Percentiles rank a stretch among this genome's conserved stretches.
Evolutionary conservation across 1,284 basidiomycete genomes (phyloP).

Genomic region (Sanghuangporus baumii): DNA sequence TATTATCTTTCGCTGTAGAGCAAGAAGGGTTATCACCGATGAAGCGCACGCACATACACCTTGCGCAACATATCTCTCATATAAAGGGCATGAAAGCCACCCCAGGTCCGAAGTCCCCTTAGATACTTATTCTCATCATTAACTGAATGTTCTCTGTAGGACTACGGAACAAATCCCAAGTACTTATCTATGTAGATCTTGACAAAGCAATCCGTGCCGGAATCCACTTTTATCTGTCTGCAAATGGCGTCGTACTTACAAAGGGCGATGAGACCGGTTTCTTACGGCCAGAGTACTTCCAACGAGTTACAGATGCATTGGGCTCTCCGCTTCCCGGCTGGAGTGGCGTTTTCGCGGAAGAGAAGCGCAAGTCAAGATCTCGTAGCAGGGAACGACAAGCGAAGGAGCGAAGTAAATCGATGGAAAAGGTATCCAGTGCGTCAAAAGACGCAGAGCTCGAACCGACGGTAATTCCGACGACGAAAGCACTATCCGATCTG

Average conservation of each 20-base stretch:
- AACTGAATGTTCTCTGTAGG: conserved; percentile 37
- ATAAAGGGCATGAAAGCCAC: conserved; percentile 52
- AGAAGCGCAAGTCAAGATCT: background rate
- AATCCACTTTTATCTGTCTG: conserved; percentile 67
- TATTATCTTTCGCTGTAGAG: conserved; percentile 32
- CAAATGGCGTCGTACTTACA: conserved; percentile 82
- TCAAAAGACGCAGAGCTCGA: background rate
- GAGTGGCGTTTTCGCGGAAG: conserved; percentile 20
- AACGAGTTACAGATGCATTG: conserved; percentile 45
- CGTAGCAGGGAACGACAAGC: background rate
- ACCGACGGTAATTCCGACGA: background rate
- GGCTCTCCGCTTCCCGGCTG: conserved; percentile 31
- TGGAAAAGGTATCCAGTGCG: background rate
- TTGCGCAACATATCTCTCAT: conserved; percentile 63
- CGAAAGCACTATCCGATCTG: background rate
- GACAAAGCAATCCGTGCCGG: conserved; percentile 65
- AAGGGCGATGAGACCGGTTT: conserved; percentile 59
- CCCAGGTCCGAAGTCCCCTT: conserved; percentile 50
- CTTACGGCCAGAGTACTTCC: conserved; percentile 55
- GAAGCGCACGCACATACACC: conserved; percentile 84
- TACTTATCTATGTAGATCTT: conserved; percentile 75
- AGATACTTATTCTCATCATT: background rate
- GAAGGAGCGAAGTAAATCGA: background rate
- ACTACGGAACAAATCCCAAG: conserved; percentile 67
- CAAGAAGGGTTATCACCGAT: conserved; percentile 76